Evolutionary conservation across 2,329 filamentous ascomycete genomes (phyloP), one percentile per base, ranked within the genome.

Genomic region (Fusarium heterosporum): DNA sequence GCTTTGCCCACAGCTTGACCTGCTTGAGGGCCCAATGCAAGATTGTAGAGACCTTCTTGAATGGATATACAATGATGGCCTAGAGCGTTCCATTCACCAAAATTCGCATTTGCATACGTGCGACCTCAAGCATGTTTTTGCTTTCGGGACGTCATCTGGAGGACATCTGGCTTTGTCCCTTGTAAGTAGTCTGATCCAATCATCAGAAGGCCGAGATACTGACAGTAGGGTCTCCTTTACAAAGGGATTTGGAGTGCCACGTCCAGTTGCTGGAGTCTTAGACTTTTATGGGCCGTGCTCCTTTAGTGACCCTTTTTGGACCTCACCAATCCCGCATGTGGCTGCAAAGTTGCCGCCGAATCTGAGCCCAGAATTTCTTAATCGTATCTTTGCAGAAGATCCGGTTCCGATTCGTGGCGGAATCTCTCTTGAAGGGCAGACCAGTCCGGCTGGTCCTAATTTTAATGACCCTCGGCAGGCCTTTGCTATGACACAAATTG

Each of bases 141-240:
- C 55, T n/a, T 60, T 60, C 2, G 56, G 56, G 12, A 60, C 56
- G 2, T 60, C 56, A 8, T 60, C 56, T 1, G 55, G 56, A 2
- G 56, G 56, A 0, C 56, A 60, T 12, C 4, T 60, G 0, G 16
- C 56, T 7, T 7, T 52, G 1, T 43, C 19, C 13, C 19, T 52
- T 6, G 49, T 52, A 45, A 16, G 49, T 12, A 3, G 1, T 6
- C 6, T 1, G 11, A 38, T 4, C 2, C 14, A 25, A n/a, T 25
- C 1, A 6, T 38, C 4, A 1, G 4, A 53, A n/a, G 1, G 8
- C 3, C 29, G 6, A 8, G 8, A 25, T 14, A n/a, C 13, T 53
- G 11, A 53, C 22, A 6, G 4, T n/a, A 10, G 2, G 13, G 4
- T 29, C 8, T 40, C 7, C 22, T 29, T n/a, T 5, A n/a, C 9